Evolutionary conservation across 2,329 filamentous ascomycete genomes (phyloP).

Genomic region (Venturia oleaginea): DNA sequence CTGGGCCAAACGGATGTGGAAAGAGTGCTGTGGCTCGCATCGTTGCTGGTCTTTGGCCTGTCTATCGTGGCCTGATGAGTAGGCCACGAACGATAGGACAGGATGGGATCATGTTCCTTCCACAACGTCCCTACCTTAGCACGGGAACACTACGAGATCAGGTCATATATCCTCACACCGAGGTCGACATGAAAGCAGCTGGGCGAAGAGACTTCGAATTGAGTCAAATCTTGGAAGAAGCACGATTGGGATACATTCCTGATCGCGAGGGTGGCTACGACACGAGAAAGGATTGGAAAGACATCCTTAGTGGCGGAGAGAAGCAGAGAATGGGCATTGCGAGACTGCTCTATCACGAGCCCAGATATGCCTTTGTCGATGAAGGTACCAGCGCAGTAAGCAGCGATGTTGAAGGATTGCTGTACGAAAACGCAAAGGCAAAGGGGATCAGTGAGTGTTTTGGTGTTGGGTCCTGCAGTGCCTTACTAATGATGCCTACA

Average conservation of each 20-base stretch:
- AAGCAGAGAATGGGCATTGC: conserved; percentile 95
- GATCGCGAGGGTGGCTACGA: conserved; percentile 94
- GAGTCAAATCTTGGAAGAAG: conserved; percentile 68
- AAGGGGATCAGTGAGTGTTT: conserved; percentile 73
- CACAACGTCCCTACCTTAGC: conserved; percentile 84
- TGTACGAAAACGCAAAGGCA: conserved; percentile 90
- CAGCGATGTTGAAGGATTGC: conserved; percentile 82
- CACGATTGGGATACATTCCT: conserved; percentile 78
- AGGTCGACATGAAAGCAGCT: conserved; percentile 82
- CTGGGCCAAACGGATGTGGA: conserved; percentile 87
- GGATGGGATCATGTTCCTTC: conserved; percentile 97
- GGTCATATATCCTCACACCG: conserved; percentile 94
- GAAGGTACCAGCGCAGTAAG: conserved; percentile 93
- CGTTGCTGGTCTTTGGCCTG: conserved; percentile 88
- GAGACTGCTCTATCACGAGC: conserved; percentile 86
- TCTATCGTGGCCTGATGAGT: conserved; percentile 86
- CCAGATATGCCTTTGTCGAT: conserved; percentile 86
- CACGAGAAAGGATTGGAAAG: conserved; percentile 95
- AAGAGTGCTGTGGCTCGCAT: conserved; percentile 84
- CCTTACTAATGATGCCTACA: conserved; percentile 25
- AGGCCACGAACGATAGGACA: conserved; percentile 70
- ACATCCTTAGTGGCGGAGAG: conserved; percentile 92
- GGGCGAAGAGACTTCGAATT: conserved; percentile 71
- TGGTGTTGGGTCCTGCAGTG: neutral
- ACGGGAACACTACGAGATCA: conserved; percentile 91